These are phyloP conservation scores for Reutealis trisperma DNA, from an alignment of 345 rosid species.

Conservation along the genomic window DNA sequence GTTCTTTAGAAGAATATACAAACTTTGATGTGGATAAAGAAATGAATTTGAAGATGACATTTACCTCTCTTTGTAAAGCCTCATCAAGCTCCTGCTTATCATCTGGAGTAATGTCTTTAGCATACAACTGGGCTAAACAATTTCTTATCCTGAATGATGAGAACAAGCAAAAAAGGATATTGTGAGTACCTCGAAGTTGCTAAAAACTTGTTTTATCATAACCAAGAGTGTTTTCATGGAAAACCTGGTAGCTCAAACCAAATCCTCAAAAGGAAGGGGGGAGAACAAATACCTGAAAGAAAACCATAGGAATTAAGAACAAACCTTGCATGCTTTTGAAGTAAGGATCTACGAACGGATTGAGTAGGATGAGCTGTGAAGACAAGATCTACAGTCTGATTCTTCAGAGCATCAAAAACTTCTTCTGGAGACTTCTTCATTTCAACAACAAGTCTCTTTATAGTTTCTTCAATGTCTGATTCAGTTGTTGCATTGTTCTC, in stretches of 20 bases:
- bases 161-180: background rate
- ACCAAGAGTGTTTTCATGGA: background rate
- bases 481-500: conserved; percentile 90
- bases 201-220: background rate
- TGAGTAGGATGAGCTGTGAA: conserved; percentile 99
- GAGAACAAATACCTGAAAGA: background rate
- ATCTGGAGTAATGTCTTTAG: conserved; percentile 95
- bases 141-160: conserved; percentile 65
- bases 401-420: conserved; percentile 89
- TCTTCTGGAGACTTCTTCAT: conserved; percentile 88
- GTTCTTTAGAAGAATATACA: background rate
- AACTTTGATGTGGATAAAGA: conserved; percentile 6
- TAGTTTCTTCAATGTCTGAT: conserved; percentile 92
- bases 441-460: conserved; percentile 79
- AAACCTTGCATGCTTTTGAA: conserved; percentile 96
- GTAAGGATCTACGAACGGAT: conserved; percentile 88
- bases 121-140: conserved; percentile 84
- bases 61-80: conserved; percentile 92
- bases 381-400: conserved; percentile 96
- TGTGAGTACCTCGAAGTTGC: background rate
- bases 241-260: background rate
- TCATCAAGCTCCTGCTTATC: conserved; percentile 99
- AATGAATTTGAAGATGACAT: background rate
- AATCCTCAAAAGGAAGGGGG: conserved; percentile 15
- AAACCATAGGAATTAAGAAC: conserved; percentile 7